These are phyloP conservation scores for Penicillium coffeae DNA, from an alignment of 495 filamentous ascomycete genomes.

Conservation along the genomic window DNA sequence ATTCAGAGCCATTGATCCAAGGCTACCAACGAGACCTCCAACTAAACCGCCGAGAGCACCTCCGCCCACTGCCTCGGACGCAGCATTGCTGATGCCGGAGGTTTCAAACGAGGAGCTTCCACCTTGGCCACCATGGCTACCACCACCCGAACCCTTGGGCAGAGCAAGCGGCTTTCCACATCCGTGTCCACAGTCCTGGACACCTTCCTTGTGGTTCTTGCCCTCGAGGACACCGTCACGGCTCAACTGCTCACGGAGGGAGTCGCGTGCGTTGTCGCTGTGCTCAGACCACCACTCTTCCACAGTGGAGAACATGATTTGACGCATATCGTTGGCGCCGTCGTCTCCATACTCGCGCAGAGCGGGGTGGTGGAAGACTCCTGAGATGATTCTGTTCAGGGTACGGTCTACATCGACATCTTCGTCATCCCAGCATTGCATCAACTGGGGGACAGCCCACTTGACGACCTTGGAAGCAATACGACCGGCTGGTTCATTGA, in stretches of 20 bases:
- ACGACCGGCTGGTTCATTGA: slow-evolving; percentile 85
- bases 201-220: slow-evolving; percentile 78
- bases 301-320: slow-evolving; percentile 72
- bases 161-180: slow-evolving; percentile 70
- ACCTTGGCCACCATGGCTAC: too few species aligned
- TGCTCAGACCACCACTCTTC: slow-evolving; percentile 75
- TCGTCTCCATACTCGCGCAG: slow-evolving; percentile 65
- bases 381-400: slow-evolving; percentile 69
- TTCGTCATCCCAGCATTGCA: slow-evolving; percentile 81
- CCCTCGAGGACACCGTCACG: slow-evolving; percentile 71
- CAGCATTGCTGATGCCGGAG: slow-evolving; percentile 37
- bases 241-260: slow-evolving; percentile 67
- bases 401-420: slow-evolving; percentile 60
- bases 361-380: slow-evolving; percentile 85
- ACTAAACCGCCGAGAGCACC: slow-evolving; percentile 49
- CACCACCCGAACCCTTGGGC: slow-evolving; percentile 37
- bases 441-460: slow-evolving; percentile 82
- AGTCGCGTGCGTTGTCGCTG: slow-evolving; percentile 53
- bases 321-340: slow-evolving; percentile 67
- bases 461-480: slow-evolving; percentile 71
- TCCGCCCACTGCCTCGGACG: slow-evolving; percentile 42
- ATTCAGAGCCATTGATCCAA: slow-evolving; percentile 45
- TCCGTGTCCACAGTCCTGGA: slow-evolving; percentile 80
- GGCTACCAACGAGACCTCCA: slow-evolving; percentile 46
- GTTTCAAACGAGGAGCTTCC: slow-evolving; percentile 19